Base-by-base conservation (phyloP, 176 grass and related monocot genomes). In the Lolium rigidum region DNA sequence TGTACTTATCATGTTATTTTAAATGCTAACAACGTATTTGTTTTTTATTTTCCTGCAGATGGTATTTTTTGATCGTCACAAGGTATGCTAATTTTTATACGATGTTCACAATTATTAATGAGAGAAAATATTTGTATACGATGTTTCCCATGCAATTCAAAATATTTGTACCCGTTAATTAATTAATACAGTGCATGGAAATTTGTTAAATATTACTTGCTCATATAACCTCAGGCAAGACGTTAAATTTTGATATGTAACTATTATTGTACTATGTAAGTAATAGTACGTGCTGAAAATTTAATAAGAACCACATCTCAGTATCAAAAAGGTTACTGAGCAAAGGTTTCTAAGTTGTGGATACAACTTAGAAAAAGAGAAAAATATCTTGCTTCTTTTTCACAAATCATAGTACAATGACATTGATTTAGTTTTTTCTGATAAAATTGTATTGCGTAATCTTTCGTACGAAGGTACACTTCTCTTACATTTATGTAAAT, bases 31-130 rank as follows among this genome's bases (percentile, higher is more conserved):
- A 59, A 83, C 84, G 39, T 28, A 16, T 48, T 60, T 80, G 6
- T 73, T 41, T 41, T 70, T 55, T 72, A 43, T 69, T 0, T 39
- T 91, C 86, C 80, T 92, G 76, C 91, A 98, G 95, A 90, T 98
- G 87, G 91, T 95, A 74, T 98, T 98, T 86, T 98, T 98, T 59
- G 95, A 98, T 85, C 93, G 88, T 51, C 81, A 95, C 80, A 98
- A 98, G 95, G 95, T 98, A 95, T 68, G 76, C 39, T 18, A 57
- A 22, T 83, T 63, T 50, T 35, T 9, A 17, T 63, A 64, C 54
- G 46, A 60, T 77, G 17, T 46, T 78, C 25, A 9, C 78, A 84
- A 21, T 90, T 38, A 57, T 88, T 84, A 70, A 4, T 49, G 48
- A 67, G 49, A 64, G 18, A 56, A 51, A 72, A 47, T 47, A 73